These are phyloP conservation scores for Catharanthus roseus DNA, from an alignment of 257 asterid genomes.

Conservation along the genomic window DNA sequence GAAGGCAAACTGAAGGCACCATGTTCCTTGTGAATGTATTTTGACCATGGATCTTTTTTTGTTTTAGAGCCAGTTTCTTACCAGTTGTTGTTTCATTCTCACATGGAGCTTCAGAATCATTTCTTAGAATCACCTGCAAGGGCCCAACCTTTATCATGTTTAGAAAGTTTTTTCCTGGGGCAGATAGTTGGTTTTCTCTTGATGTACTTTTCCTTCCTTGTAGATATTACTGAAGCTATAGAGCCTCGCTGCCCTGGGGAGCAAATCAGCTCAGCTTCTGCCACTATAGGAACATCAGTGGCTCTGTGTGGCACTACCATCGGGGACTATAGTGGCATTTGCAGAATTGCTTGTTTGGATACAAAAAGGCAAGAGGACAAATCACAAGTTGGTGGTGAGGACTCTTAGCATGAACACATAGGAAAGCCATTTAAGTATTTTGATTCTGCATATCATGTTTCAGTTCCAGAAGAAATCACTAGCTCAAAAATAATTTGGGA, in stretches of 20 bases:
- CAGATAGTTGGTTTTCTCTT: not conserved
- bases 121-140: constrained; percentile 17
- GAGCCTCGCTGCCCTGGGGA: constrained; percentile 40
- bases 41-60: not conserved
- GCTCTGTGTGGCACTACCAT: constrained; percentile 9
- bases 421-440: constrained; percentile 8
- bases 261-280: constrained; percentile 27
- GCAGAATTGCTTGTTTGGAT: constrained; percentile 24
- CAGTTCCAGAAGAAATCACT: constrained; percentile 9
- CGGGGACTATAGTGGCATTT: constrained; percentile 25
- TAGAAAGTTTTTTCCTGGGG: not conserved
- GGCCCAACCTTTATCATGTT: not conserved
- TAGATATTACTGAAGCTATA: constrained; percentile 39
- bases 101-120: constrained; percentile 9
- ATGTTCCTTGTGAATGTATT: not conserved
- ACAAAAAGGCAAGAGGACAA: constrained; percentile 29
- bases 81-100: constrained; percentile 11
- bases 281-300: constrained; percentile 25
- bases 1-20: not conserved
- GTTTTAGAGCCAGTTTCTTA: not conserved
- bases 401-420: constrained; percentile 20
- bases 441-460: constrained; percentile 11
- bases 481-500: constrained; percentile 26
- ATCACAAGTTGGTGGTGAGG: constrained; percentile 40
- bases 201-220: constrained; percentile 16